These are phyloP conservation scores for Fragaria iinumae DNA, from an alignment of 306 rosid genomes.

Conservation along the genomic window DNA sequence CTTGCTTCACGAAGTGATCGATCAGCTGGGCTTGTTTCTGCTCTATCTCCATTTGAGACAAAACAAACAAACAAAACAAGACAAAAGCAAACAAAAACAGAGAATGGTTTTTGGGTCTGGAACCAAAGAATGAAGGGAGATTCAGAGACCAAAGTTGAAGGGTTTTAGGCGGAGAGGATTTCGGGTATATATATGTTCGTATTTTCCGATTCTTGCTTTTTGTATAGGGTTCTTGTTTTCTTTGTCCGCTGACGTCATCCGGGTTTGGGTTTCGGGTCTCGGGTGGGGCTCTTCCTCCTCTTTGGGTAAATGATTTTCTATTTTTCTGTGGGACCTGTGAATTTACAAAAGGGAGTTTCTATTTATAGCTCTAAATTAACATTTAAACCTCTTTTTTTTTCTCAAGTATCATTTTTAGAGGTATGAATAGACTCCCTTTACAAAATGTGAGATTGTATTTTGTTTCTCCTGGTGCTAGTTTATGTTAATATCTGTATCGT, in stretches of 20 bases:
- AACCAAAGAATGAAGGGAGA: background rate
- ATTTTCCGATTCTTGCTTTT: background rate
- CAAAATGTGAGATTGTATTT: too few species aligned
- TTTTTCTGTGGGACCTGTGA: too few species aligned
- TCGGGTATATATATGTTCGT: background rate
- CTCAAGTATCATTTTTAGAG: too few species aligned
- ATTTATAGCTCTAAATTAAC: too few species aligned
- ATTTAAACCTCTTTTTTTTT: too few species aligned
- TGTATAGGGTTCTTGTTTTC: background rate
- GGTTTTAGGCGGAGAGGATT: background rate
- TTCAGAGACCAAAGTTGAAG: background rate
- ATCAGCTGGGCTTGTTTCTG: slow-evolving; percentile 21
- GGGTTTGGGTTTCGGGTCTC: background rate
- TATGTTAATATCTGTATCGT: too few species aligned
- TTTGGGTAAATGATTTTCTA: too few species aligned
- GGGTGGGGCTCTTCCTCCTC: too few species aligned
- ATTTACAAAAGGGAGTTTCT: too few species aligned
- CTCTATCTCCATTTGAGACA: slow-evolving; percentile 14
- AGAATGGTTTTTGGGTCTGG: background rate
- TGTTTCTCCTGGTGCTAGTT: too few species aligned
- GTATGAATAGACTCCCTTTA: too few species aligned
- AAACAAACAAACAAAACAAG: too few species aligned
- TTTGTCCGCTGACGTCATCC: background rate
- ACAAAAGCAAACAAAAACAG: background rate
- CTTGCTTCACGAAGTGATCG: slow-evolving; percentile 29